phyloP scores from a whole-genome alignment of 1,284 basidiomycete genomes.

The Clitocybe nebularis region DNA sequence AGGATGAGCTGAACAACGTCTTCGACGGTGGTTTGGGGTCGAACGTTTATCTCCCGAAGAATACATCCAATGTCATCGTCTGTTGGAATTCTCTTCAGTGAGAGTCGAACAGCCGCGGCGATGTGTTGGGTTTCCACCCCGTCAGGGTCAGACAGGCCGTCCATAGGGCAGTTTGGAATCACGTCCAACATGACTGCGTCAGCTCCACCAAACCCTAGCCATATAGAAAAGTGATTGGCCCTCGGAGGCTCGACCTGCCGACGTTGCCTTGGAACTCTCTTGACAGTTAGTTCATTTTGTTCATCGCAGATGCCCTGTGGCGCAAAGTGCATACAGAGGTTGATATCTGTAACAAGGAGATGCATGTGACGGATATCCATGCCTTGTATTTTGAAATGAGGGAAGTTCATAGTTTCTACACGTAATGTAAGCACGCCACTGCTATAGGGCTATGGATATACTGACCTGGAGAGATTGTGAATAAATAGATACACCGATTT shows the following conservation, averaged over 20 bases:
- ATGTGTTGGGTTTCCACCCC: conserved; percentile 1
- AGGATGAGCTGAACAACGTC: conserved; percentile 8
- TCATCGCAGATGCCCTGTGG: conserved; percentile 17
- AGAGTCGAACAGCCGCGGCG: conserved; percentile 8
- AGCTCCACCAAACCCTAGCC: conserved; percentile 10
- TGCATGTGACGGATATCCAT: conserved; percentile 1
- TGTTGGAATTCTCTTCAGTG: conserved; percentile 9
- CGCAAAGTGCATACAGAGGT: conserved; percentile 13
- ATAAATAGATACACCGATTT: no score
- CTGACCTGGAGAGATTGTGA: no score
- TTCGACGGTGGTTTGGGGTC: conserved; percentile 10
- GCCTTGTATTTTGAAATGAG: no score
- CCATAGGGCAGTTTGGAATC: conserved; percentile 6
- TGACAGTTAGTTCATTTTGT: conserved; percentile 9
- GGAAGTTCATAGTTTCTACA: no score
- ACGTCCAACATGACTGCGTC: conserved; percentile 10
- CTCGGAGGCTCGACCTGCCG: conserved; percentile 10
- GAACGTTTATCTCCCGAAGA: conserved; percentile 8
- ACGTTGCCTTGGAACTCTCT: conserved; percentile 5
- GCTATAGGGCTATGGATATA: no score
- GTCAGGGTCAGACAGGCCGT: conserved; percentile 2
- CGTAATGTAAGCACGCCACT: no score
- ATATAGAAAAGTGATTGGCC: conserved; percentile 17
- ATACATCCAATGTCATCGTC: conserved; percentile 13
- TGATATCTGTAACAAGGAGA: conserved; percentile 10